Evolutionary conservation across 768 basidiomycete genomes (phyloP), one percentile per base, ranked within the genome.

Genomic region (Tulasnella sp.): DNA sequence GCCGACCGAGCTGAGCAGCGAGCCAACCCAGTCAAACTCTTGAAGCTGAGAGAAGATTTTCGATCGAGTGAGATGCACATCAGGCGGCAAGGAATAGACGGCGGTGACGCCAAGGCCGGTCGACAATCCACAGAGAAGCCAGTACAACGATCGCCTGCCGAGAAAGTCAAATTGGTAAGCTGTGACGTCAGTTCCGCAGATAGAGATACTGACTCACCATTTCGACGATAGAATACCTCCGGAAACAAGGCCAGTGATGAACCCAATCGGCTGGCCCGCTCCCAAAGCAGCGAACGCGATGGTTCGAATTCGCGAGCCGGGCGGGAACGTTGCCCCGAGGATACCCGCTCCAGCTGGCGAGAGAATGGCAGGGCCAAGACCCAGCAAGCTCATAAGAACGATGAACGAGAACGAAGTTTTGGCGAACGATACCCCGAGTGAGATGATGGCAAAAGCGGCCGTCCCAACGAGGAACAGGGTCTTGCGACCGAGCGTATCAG

Each of bases 381-480:
- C 71, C 14, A 72, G 62, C 29, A 65, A 29, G 26, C 37, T 47
- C 71, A 72, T 72, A 17, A 72, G n/a, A 42, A 65, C 64, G 9
- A 47, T 72, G 26, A 72, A 72, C 7, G 71, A 72, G 36, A 72
- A 26, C 22, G 71, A 72, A 22, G 37, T 42, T 29, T 41, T 29
- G 19, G 63, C 62, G 39, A 72, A 72, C 40, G 71, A 72, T n/a
- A 65, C 63, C n/a, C 52, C 71, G 14, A 72, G 36, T 29, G 71
- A 65, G 17, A 72, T 32, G 52, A 62, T 44, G 7, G 44, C 63
- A 42, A 72, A 72, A 7, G 44, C 32, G 6, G 62, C 71, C n/a
- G 71, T 72, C 22, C 71, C 71, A n/a, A 44, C 26, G 11, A 72
- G 34, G 40, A 72, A 72, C 6, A 72, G 71, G 16, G 71, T 72